These are phyloP conservation scores for Suhomyces panamericanus DNA, from an alignment of 1,139 yeast genomes.

Conservation along the genomic window DNA sequence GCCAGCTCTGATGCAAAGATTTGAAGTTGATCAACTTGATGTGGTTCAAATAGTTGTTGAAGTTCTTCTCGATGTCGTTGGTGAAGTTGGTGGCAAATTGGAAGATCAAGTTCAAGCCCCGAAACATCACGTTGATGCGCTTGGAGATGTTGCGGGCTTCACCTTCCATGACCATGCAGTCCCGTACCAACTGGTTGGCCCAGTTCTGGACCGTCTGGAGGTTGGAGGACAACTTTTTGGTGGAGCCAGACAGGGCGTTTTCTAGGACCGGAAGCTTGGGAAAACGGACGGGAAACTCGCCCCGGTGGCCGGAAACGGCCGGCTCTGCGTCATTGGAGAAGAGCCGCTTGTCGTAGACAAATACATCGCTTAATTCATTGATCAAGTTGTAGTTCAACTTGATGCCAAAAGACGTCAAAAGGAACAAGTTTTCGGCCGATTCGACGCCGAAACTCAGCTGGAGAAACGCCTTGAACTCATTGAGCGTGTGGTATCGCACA, in stretches of 20 bases:
- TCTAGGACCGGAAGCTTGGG: constrained; percentile 14
- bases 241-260: neutral
- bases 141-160: constrained; percentile 22
- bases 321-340: constrained; percentile 28
- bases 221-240: constrained; percentile 23
- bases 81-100: constrained; percentile 59
- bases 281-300: constrained; percentile 3
- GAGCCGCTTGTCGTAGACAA: constrained; percentile 58
- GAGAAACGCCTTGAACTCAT: constrained; percentile 20
- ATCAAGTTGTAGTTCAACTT: constrained; percentile 55
- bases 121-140: constrained; percentile 45
- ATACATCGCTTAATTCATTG: constrained; percentile 50
- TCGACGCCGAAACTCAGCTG: constrained; percentile 18
- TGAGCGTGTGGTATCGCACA: constrained; percentile 37
- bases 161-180: constrained; percentile 23
- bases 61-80: constrained; percentile 51
- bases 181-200: constrained; percentile 27
- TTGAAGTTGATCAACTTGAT: constrained; percentile 48
- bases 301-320: neutral
- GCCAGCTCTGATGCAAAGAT: constrained; percentile 53
- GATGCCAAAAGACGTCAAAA: constrained; percentile 67
- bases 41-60: constrained; percentile 49
- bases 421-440: constrained; percentile 47
- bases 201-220: constrained; percentile 30
- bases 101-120: constrained; percentile 54